Percentiles rank a stretch among this genome's conserved stretches.
phyloP scores from a whole-genome alignment of 495 filamentous ascomycete species.

The Hyaloscypha finlandica region DNA sequence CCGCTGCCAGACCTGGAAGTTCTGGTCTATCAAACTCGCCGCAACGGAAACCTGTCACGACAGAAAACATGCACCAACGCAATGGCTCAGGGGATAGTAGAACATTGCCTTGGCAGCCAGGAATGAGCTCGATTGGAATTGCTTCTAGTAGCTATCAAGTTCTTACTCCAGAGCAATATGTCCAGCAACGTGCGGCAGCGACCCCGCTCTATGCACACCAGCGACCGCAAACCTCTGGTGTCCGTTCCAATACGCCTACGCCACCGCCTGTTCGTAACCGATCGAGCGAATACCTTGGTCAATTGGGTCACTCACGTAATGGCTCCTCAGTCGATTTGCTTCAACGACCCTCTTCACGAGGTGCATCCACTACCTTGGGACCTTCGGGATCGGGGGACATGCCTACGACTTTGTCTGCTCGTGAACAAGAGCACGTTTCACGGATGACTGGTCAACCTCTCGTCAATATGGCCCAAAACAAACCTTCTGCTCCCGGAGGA shows the following conservation, averaged over 20 bases:
- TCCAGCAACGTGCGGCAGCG: conserved; percentile 74
- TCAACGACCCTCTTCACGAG: conserved; percentile 41
- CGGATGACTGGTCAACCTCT: conserved; percentile 81
- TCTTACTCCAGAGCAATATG: conserved; percentile 72
- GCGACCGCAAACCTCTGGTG: conserved; percentile 54
- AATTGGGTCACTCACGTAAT: conserved; percentile 48
- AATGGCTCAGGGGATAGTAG: conserved; percentile 46
- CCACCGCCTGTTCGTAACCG: conserved; percentile 46
- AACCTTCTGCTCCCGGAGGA: conserved; percentile 53
- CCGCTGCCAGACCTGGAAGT: conserved; percentile 13
- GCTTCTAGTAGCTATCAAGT: conserved; percentile 15
- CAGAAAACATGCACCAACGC: conserved; percentile 41
- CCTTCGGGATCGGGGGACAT: conserved; percentile 46
- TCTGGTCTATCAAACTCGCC: conserved; percentile 22
- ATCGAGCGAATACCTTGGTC: conserved; percentile 58
- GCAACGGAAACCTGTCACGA: conserved; percentile 32
- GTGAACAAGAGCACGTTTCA: conserved; percentile 93
- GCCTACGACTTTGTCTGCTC: conserved; percentile 77
- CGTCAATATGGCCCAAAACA: conserved; percentile 63
- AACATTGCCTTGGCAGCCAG: conserved; percentile 80
- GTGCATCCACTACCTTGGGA: conserved; percentile 30
- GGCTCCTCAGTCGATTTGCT: conserved; percentile 40
- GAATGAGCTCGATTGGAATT: conserved; percentile 48
- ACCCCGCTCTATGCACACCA: conserved; percentile 56
- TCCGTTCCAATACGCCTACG: conserved; percentile 45